Evolutionary conservation across 805 yeast species (phyloP).

Genomic region (Saccharomycopsis lassenensis): DNA sequence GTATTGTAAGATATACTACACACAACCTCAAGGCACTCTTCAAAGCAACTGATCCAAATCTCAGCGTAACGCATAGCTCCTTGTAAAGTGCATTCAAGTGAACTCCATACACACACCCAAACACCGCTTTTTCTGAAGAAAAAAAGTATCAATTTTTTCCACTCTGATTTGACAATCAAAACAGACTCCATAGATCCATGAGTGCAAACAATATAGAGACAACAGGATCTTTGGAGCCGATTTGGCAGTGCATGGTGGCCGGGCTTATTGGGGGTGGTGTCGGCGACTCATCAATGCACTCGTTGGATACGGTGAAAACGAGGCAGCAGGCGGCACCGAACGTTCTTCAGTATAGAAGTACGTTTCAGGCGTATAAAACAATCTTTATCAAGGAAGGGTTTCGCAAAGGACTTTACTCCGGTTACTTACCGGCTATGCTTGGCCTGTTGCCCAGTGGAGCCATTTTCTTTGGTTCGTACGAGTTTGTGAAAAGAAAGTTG

Average conservation of each 20-base stretch:
- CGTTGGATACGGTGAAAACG: conserved; percentile 92
- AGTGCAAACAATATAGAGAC: too few species aligned
- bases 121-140: too few species aligned
- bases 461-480: conserved; percentile 86
- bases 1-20: too few species aligned
- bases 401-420: conserved; percentile 77
- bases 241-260: conserved; percentile 59
- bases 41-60: too few species aligned
- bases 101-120: too few species aligned
- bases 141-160: too few species aligned
- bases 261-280: conserved; percentile 93
- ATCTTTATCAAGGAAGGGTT: conserved; percentile 78
- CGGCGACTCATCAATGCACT: conserved; percentile 91
- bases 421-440: conserved; percentile 81
- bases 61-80: too few species aligned
- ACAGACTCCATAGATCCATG: too few species aligned
- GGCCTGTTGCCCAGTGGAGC: conserved; percentile 94
- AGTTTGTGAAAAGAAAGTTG: conserved; percentile 59
- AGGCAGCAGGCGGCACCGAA: conserved; percentile 91
- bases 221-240: too few species aligned
- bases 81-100: too few species aligned
- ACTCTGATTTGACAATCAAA: too few species aligned
- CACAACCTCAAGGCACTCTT: too few species aligned
- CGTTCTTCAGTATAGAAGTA: conserved; percentile 54
- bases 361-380: conserved; percentile 64